Base-by-base conservation (phyloP, 2,329 filamentous ascomycete species). In the Paracamarosporium sp. region DNA sequence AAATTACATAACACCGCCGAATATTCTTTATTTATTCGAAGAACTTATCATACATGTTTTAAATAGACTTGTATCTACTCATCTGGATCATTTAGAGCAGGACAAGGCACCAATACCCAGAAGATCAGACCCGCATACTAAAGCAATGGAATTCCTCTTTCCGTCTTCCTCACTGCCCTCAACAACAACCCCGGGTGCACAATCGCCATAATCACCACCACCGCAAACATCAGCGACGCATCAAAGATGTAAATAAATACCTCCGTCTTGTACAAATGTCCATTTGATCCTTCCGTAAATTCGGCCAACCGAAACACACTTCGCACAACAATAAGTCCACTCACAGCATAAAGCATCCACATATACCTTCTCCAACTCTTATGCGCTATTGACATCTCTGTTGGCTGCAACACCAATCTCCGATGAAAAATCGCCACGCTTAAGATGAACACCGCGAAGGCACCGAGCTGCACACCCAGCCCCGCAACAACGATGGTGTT, bases 211-310 rank as follows among this genome's bases (percentile, higher is more conserved):
- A 30, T 25, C 3, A 59, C 57, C 5, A 58, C 55, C 9, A 53
- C 52, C 22, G 25, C 12, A 17, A 68, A 60, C 56, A 68, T 53
- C 1, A 68, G 36, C 25, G 52, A 22, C 6, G 64, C 60, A 56
- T 68, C 65, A 20, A 68, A 66, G 5, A 58, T 41, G 48, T 66
- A 66, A 25, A 66, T 38, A 27, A 47, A 56, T 45, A 40, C 50
- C 50, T 68, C 65, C 5, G 59, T 59, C 44, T 55, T 60, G 11
- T 54, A 54, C 7, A 63, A 27, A 9, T 58, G 20, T 0, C 60
- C 60, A 3, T 59, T 50, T 0, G 35, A 9, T 17, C 60, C 60
- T 41, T 62, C 47, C 2, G 44, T n/a, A 15, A 65, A 66, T 47
- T 66, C 64, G 7, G 55, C 52, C 9, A 68, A 33, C 3, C 65